Evolutionary conservation across 805 yeast genomes (phyloP).

Genomic region (Tanozyma kutaoensis): DNA sequence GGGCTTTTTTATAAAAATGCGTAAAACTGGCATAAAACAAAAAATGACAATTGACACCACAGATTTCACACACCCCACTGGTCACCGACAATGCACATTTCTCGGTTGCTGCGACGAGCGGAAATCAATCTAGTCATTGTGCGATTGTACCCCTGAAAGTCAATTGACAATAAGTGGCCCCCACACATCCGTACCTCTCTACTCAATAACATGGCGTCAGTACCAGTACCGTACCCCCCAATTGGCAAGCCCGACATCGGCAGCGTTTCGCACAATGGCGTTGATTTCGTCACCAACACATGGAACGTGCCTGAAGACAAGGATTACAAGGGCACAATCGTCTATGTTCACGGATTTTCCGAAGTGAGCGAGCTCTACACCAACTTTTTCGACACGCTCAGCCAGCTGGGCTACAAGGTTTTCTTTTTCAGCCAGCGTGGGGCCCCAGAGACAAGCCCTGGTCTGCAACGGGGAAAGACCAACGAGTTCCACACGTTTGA

Average conservation of each 20-base stretch:
- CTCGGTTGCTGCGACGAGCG: too few relatives aligned
- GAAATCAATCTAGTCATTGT: too few relatives aligned
- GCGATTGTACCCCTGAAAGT: too few relatives aligned
- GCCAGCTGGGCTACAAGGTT: constrained; percentile 43
- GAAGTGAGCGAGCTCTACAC: constrained; percentile 40
- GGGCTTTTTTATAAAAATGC: too few relatives aligned
- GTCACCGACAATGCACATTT: too few relatives aligned
- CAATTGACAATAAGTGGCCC: too few relatives aligned
- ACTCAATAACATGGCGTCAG: background rate
- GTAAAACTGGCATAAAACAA: too few relatives aligned
- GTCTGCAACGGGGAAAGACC: constrained; percentile 39
- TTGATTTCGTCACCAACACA: constrained; percentile 25
- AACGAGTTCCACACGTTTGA: constrained; percentile 41
- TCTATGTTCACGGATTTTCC: constrained; percentile 62
- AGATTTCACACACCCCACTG: too few relatives aligned
- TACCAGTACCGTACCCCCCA: constrained; percentile 20
- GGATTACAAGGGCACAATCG: constrained; percentile 35
- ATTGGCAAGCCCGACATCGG: constrained; percentile 15
- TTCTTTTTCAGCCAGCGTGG: constrained; percentile 70
- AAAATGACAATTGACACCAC: too few relatives aligned
- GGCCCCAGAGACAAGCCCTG: constrained; percentile 51
- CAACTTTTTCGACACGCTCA: constrained; percentile 39
- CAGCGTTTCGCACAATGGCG: constrained; percentile 20
- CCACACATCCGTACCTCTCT: too few relatives aligned
- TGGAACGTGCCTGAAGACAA: constrained; percentile 24